Conservation (phyloP, 768 basidiomycete genomes). For the Lanmaoa pseudosensibilis region DNA sequence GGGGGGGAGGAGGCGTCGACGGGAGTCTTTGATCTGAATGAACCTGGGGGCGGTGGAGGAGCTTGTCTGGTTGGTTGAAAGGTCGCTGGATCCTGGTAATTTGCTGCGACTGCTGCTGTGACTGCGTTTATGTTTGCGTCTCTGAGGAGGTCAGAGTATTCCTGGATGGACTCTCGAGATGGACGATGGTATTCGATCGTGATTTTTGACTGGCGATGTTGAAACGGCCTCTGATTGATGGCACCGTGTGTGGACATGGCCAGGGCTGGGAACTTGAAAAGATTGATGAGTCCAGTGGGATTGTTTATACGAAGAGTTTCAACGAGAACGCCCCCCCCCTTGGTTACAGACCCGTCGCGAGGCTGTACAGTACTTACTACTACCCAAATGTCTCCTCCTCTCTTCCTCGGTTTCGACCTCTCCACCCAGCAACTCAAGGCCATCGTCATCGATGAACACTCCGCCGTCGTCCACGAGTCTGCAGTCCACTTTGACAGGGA, state of each 20-base stretch:
- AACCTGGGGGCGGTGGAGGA: constrained; percentile 37
- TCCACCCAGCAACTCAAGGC: constrained; percentile 9
- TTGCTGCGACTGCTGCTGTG: constrained; percentile 37
- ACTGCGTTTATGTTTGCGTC: constrained; percentile 58
- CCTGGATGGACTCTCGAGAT: constrained; percentile 72
- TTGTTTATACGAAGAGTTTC: no score
- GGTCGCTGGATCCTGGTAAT: constrained; percentile 33
- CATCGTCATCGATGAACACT: background rate
- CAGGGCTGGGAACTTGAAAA: constrained; percentile 1
- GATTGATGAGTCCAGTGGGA: no score
- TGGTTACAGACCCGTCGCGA: no score
- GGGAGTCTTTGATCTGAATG: constrained; percentile 31
- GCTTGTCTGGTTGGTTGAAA: constrained; percentile 45
- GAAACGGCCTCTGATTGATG: constrained; percentile 48
- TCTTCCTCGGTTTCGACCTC: constrained; percentile 5
- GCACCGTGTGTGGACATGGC: constrained; percentile 33
- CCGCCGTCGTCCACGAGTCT: background rate
- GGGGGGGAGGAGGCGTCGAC: constrained; percentile 22
- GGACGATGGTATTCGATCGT: constrained; percentile 78
- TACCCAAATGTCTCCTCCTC: no score
- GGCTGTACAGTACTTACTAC: no score
- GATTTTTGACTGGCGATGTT: constrained; percentile 55
- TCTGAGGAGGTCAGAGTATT: constrained; percentile 71
- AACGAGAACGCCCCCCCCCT: no score
- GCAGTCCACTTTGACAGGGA: constrained; percentile 5